Conservation (phyloP, 1,284 basidiomycete species). For the Malassezia restricta region DNA sequence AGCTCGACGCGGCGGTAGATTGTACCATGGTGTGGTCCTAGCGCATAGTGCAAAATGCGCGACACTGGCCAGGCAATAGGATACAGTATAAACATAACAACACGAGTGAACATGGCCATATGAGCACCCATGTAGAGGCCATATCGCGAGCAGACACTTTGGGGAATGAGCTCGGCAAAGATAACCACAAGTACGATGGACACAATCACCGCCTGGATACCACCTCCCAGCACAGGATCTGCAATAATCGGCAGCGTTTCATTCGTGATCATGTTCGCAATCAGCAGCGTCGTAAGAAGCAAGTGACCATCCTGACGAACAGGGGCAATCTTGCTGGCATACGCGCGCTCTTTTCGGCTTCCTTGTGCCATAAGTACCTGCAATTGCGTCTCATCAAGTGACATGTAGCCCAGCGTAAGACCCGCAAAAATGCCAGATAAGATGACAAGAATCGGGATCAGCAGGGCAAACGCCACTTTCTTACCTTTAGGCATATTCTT, state of each 20-base stretch:
- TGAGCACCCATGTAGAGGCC: conserved; percentile 44
- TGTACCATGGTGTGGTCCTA: conserved; percentile 45
- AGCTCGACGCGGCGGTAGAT: conserved; percentile 51
- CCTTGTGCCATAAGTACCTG: conserved; percentile 74
- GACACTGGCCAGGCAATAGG: conserved; percentile 46
- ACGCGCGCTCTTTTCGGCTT: conserved; percentile 63
- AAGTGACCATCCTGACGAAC: conserved; percentile 55
- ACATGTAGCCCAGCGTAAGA: conserved; percentile 79
- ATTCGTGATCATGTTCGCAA: conserved; percentile 45
- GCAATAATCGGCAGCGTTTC: conserved; percentile 73
- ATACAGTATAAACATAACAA: conserved; percentile 43
- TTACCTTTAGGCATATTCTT: conserved; percentile 10
- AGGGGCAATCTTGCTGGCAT: conserved; percentile 73
- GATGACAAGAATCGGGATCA: conserved; percentile 53
- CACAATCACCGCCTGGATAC: conserved; percentile 54
- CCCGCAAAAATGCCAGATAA: conserved; percentile 58
- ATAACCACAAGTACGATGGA: conserved; percentile 49
- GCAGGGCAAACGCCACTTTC: conserved; percentile 42
- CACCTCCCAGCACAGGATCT: conserved; percentile 73
- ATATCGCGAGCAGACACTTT: conserved; percentile 49
- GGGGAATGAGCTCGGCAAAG: conserved; percentile 79
- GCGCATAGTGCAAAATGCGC: conserved; percentile 40
- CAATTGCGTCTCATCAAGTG: conserved; percentile 79
- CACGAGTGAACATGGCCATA: conserved; percentile 39
- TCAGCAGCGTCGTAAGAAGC: conserved; percentile 41